These are phyloP conservation scores for Termitomyces sp. DNA, from an alignment of 768 basidiomycete species.

Conservation along the genomic window DNA sequence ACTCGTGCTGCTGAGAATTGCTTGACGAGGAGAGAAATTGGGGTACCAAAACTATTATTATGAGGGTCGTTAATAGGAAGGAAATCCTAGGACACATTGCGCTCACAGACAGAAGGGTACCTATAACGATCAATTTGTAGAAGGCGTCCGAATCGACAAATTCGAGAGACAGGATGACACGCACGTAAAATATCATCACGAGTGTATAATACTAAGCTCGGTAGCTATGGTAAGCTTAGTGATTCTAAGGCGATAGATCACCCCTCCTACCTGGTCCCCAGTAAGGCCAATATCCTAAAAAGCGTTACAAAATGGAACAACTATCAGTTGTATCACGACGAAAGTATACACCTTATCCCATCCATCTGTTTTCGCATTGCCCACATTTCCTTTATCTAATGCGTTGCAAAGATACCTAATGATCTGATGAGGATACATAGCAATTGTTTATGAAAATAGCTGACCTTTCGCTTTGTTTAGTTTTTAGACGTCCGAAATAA, in stretches of 20 bases:
- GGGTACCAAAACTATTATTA: conserved; percentile 37
- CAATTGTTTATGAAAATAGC: neutral
- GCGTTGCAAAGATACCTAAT: conserved; percentile 44
- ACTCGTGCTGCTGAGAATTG: conserved; percentile 41
- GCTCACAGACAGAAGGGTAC: conserved; percentile 41
- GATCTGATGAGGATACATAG: neutral
- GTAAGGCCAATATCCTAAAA: conserved; percentile 35
- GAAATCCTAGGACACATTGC: neutral
- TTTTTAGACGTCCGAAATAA: neutral
- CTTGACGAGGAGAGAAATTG: conserved; percentile 45
- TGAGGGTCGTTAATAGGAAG: neutral
- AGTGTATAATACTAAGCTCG: conserved; percentile 38
- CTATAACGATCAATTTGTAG: conserved; percentile 14
- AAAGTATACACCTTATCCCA: conserved; percentile 37
- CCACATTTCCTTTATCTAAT: conserved; percentile 44
- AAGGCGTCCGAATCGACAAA: neutral
- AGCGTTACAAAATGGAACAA: neutral
- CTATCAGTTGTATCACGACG: neutral
- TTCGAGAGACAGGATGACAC: neutral
- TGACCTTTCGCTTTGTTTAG: neutral
- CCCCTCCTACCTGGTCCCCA: conserved; percentile 35
- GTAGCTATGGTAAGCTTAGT: neutral
- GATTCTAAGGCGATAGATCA: neutral
- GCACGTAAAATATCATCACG: conserved; percentile 42
- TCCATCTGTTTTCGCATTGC: conserved; percentile 47